Conservation (phyloP, 1,284 basidiomycete species). For the Pterula multifida region DNA sequence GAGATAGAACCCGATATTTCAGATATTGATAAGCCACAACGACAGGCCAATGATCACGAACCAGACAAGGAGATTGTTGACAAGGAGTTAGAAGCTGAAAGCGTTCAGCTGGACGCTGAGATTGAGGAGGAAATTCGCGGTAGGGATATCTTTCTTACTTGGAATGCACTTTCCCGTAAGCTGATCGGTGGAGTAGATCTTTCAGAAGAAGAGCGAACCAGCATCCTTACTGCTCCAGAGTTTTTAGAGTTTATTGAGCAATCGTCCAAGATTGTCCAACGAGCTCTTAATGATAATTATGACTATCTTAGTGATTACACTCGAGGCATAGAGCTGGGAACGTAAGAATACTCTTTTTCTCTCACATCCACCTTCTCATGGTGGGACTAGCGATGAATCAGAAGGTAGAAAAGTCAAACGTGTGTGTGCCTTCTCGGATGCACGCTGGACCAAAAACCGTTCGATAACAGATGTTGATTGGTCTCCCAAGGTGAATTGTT, state of each 20-base stretch:
- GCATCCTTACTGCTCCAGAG: conserved; percentile 76
- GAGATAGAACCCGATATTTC: conserved; percentile 36
- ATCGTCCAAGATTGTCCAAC: conserved; percentile 90
- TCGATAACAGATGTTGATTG: conserved; percentile 96
- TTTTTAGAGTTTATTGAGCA: conserved; percentile 91
- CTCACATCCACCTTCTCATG: conserved; percentile 2
- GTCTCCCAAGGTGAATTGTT: conserved; percentile 73
- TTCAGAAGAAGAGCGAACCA: conserved; percentile 71
- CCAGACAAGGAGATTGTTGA: conserved; percentile 56
- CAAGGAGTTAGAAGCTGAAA: conserved; percentile 72
- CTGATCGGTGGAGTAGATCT: conserved; percentile 41
- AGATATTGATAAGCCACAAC: conserved; percentile 38
- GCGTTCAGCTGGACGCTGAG: conserved; percentile 65
- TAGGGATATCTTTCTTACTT: conserved; percentile 16
- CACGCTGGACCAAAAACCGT: conserved; percentile 79
- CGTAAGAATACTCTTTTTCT: conserved; percentile 29
- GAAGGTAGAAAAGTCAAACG: conserved; percentile 83
- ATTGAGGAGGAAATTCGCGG: conserved; percentile 76
- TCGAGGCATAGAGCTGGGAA: conserved; percentile 64
- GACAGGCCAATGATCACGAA: not conserved
- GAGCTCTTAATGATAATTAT: conserved; percentile 93
- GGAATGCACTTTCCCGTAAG: conserved; percentile 3
- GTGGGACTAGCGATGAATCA: conserved; percentile 60
- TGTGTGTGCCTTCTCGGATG: conserved; percentile 82
- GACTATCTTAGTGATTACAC: conserved; percentile 97